Conservation (phyloP, 768 basidiomycete species). For the Calocybe gangraenosa region DNA sequence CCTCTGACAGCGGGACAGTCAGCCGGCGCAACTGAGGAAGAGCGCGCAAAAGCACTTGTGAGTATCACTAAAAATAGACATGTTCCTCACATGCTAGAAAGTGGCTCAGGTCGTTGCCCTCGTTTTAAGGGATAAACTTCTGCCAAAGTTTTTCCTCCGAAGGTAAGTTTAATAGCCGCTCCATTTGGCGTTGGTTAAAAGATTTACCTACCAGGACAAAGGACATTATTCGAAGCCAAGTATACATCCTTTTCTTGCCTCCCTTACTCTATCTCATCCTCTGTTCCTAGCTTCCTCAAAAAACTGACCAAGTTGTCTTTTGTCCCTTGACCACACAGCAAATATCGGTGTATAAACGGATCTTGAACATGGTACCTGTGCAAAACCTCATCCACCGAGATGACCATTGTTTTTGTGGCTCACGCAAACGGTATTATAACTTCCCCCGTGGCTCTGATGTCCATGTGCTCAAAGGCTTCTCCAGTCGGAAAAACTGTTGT, state of each 20-base stretch:
- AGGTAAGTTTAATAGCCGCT: conserved; percentile 37
- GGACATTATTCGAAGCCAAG: conserved; percentile 68
- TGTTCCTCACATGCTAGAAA: not conserved
- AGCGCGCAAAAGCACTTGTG: conserved; percentile 52
- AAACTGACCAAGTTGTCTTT: conserved; percentile 89
- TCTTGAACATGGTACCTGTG: conserved; percentile 61
- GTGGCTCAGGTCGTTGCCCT: conserved; percentile 49
- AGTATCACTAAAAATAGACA: conserved; percentile 11
- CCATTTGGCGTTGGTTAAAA: not conserved
- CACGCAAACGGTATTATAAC: conserved; percentile 44
- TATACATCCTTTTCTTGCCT: conserved; percentile 16
- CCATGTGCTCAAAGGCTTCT: conserved; percentile 6
- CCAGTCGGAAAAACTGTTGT: conserved; percentile 41
- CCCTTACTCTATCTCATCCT: conserved; percentile 1
- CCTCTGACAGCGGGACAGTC: conserved; percentile 71
- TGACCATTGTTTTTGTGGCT: conserved; percentile 70
- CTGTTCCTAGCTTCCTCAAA: conserved; percentile 68
- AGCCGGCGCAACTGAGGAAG: conserved; percentile 55
- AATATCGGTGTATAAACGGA: conserved; percentile 65
- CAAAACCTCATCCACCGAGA: conserved; percentile 71
- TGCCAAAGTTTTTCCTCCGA: conserved; percentile 83
- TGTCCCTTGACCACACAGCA: conserved; percentile 81
- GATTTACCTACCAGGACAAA: conserved; percentile 51
- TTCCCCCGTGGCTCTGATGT: not conserved
- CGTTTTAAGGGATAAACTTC: conserved; percentile 57